A percentile compares a stretch with the other conserved stretches of the same genome.
Evolutionary conservation across 257 asterid species (phyloP).

Genomic region (Cinchona pubescens): DNA sequence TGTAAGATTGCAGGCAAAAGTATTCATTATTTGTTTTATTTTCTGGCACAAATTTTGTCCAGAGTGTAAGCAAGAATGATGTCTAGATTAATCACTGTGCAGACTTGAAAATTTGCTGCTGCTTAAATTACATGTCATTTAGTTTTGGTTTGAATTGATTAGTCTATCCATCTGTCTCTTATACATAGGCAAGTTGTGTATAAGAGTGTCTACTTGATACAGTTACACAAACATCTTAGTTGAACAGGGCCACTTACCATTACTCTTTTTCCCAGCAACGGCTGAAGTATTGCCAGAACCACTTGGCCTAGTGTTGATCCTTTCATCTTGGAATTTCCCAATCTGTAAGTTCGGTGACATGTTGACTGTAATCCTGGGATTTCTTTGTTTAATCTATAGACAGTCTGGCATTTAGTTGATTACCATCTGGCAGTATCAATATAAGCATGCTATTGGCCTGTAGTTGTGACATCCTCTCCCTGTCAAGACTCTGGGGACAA

Average conservation of each 20-base stretch:
- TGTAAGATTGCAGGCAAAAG: neutral
- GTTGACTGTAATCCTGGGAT: neutral
- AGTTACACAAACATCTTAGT: too few relatives aligned
- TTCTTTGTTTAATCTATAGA: neutral
- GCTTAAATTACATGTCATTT: neutral
- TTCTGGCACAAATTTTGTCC: neutral
- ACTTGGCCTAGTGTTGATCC: conserved; percentile 73
- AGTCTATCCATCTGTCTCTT: too few relatives aligned
- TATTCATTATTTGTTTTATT: too few relatives aligned
- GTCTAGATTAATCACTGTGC: neutral
- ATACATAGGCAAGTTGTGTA: too few relatives aligned
- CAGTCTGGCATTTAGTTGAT: neutral
- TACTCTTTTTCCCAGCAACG: conserved; percentile 63
- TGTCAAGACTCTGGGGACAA: too few relatives aligned
- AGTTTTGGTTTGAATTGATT: neutral
- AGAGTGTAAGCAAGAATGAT: too few relatives aligned
- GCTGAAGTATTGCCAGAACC: conserved; percentile 84
- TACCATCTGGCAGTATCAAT: neutral
- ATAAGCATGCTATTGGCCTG: neutral
- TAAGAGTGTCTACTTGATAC: too few relatives aligned
- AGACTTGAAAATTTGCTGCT: neutral
- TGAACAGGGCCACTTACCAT: conserved; percentile 58
- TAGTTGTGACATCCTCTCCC: neutral
- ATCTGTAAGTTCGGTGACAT: conserved; percentile 55
- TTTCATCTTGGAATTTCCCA: conserved; percentile 86